These are phyloP conservation scores for Circinella minor DNA, from an alignment of 371 early-diverging fungal species.

Conservation along the genomic window DNA sequence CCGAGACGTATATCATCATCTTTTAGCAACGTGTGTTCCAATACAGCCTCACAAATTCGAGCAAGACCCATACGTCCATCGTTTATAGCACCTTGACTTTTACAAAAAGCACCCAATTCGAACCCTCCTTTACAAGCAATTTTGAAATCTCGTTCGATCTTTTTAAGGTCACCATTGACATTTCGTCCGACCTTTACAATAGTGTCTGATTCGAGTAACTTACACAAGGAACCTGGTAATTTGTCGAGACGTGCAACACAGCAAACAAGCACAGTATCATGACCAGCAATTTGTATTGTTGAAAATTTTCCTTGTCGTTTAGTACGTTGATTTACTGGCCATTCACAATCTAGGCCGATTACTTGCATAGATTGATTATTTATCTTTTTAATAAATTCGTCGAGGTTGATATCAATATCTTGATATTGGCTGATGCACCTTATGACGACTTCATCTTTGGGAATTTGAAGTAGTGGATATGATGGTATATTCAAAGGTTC, in stretches of 20 bases:
- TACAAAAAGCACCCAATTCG: neutral
- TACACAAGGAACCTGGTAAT: neutral
- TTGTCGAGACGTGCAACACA: neutral
- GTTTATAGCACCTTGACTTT: neutral
- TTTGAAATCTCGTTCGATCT: neutral
- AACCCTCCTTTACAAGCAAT: neutral
- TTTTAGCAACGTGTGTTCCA: neutral
- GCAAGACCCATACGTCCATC: neutral
- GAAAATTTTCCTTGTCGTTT: neutral
- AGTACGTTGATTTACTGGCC: neutral
- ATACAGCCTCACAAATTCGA: neutral
- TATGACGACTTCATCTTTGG: neutral
- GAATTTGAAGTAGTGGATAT: neutral
- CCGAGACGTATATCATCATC: neutral
- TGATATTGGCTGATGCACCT: neutral
- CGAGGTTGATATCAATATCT: neutral
- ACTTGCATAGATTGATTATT: too few relatives aligned
- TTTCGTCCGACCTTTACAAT: neutral
- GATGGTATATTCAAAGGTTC: neutral
- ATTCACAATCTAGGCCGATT: conserved; percentile 1
- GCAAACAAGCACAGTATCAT: neutral
- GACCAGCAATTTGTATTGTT: neutral
- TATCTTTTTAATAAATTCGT: neutral
- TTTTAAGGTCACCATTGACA: neutral
- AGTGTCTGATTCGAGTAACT: neutral